These are phyloP conservation scores for Arbutus unedo DNA, from an alignment of 148 eudicot species.

Conservation along the genomic window DNA sequence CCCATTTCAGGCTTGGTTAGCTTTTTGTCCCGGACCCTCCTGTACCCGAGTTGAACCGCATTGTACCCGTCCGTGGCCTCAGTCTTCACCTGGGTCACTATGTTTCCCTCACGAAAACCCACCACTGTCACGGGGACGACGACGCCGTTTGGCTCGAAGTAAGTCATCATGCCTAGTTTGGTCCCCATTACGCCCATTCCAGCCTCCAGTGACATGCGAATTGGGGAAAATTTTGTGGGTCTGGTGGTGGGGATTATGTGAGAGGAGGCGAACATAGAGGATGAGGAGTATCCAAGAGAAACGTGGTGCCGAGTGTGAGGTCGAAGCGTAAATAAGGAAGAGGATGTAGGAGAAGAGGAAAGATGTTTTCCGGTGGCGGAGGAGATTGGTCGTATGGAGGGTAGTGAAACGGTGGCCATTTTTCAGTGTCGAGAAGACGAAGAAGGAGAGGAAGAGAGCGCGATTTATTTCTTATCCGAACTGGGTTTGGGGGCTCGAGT, in stretches of 20 bases:
- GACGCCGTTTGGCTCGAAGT: slow-evolving; percentile 58
- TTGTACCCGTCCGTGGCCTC: slow-evolving; percentile 84
- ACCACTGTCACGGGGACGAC: slow-evolving; percentile 93
- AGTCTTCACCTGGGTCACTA: slow-evolving; percentile 91
- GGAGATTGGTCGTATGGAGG: slow-evolving; percentile 11
- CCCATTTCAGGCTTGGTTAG: slow-evolving; percentile 83
- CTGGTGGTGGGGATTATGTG: background rate
- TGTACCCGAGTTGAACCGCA: slow-evolving; percentile 88
- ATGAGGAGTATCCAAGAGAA: slow-evolving; percentile 12
- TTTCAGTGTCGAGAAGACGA: background rate
- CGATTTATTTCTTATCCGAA: background rate
- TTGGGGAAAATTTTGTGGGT: slow-evolving; percentile 8
- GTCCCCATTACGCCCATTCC: slow-evolving; percentile 92
- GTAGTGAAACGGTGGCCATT: slow-evolving; percentile 24
- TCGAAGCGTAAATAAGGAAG: background rate
- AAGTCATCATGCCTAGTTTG: slow-evolving; percentile 91
- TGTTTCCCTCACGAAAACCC: slow-evolving; percentile 94
- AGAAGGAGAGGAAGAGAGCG: background rate
- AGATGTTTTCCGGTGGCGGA: slow-evolving; percentile 9
- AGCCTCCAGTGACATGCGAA: slow-evolving; percentile 56
- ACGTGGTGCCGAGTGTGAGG: slow-evolving; percentile 1
- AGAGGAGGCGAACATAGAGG: slow-evolving; percentile 20
- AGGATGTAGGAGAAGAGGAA: no score
- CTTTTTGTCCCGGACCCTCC: slow-evolving; percentile 78
- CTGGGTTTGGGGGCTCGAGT: background rate